Evolutionary conservation across 2,329 filamentous ascomycete species (phyloP), one percentile per base, ranked within the genome.

Genomic region (Chrysosporium keratinophilum): DNA sequence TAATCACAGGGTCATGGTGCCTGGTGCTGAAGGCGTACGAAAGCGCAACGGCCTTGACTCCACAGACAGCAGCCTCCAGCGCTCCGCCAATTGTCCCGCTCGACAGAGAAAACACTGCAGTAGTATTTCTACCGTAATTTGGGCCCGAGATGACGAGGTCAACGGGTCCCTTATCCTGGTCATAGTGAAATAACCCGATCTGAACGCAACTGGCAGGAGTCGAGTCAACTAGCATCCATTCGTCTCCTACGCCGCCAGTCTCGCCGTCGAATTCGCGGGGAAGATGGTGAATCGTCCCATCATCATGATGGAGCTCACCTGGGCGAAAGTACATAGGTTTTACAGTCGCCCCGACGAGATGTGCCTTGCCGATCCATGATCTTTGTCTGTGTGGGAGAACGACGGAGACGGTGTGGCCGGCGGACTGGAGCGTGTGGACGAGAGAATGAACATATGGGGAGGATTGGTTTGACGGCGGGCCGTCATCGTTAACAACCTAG

Each of bases 331-430:
- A 95, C 28, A 81, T 78, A 7, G 89, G 89, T 67, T 84, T 88
- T 57, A 95, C 80, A 9, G 87, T 86, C 68, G 91, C 85, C 54
- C 90, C 90, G 63, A 97, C 89, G 65, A 97, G 87, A 71, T 97
- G 93, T 2, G 93, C 93, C 76, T 98, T 98, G 63, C 90, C 90
- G 64, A 98, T 97, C 93, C 93, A 98, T 54, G 89, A 95, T 58
- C 91, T 83, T 72, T 98, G 93, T 5, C 84, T 84, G 68, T 96
- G 82, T 1, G 93, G 93, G 12, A 98, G 80, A 59, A 93, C 85
- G 48, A 98, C 90, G 6, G 88, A 95, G 57, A 97, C 88, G n/a
- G 75, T 78, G 71, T 96, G 91, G 6, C 89, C 89, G 33, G 84
- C 82, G 54, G 76, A 71, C 67, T 88, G 82, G 49, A 93, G 82